A percentile compares a stretch with the other conserved stretches of the same genome.
Evolutionary conservation across 805 yeast species (phyloP).

Genomic region (Candida pseudofarinosa): DNA sequence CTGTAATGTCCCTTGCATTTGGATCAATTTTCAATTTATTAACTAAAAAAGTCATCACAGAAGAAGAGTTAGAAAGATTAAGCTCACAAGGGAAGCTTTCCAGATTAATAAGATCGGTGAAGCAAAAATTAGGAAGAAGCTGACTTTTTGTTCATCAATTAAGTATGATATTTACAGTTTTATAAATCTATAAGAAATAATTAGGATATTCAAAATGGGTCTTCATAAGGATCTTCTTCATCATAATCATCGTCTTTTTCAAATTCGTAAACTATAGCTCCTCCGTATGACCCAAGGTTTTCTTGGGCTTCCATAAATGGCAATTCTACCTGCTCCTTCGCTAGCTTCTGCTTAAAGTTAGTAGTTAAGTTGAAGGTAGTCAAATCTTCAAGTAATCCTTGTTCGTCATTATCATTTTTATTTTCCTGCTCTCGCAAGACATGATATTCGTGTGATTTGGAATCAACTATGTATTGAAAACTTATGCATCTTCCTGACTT

Average conservation of each 20-base stretch:
- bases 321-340: slow-evolving; percentile 79
- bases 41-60: slow-evolving; percentile 69
- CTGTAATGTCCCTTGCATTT: slow-evolving; percentile 87
- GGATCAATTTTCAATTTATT: slow-evolving; percentile 81
- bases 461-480: slow-evolving; percentile 52
- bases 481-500: slow-evolving; percentile 77
- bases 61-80: slow-evolving; percentile 47
- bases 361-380: slow-evolving; percentile 87
- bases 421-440: slow-evolving; percentile 17
- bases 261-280: slow-evolving; percentile 93
- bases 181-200: not conserved
- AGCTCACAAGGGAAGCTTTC: slow-evolving; percentile 14
- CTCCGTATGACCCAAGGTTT: slow-evolving; percentile 58
- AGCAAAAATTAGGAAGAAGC: slow-evolving; percentile 1
- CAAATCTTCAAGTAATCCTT: slow-evolving; percentile 58
- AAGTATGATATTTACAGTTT: not conserved
- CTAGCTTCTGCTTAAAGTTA: slow-evolving; percentile 67
- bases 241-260: slow-evolving; percentile 98
- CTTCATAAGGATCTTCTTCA: slow-evolving; percentile 97
- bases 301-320: slow-evolving; percentile 91
- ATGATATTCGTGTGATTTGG: slow-evolving; percentile 40
- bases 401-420: slow-evolving; percentile 31
- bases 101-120: slow-evolving; percentile 1
- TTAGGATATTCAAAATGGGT: slow-evolving; percentile 66
- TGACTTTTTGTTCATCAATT: not conserved